Base-by-base conservation (phyloP, 2,329 filamentous ascomycete genomes). In the Akanthomyces dipterigenus region DNA sequence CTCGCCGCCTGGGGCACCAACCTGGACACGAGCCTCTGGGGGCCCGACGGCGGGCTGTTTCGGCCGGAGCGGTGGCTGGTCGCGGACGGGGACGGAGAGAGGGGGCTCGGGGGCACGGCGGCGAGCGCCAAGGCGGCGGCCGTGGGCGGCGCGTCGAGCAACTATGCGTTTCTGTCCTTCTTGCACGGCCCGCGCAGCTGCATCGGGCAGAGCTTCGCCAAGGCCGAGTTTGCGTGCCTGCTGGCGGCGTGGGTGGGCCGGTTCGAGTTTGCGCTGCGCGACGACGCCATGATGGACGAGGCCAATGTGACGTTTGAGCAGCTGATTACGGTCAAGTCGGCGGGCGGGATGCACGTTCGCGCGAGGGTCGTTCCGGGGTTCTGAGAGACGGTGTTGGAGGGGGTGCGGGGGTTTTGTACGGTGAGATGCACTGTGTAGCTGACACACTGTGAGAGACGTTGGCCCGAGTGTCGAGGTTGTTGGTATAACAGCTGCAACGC, bases 121-220 rank as follows among this genome's bases (percentile, higher is more conserved):
- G 82, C 75, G 3, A 73, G 76, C 0, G 79, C 76, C 0, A 74
- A 73, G 63, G 87, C 87, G 0, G 78, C 78, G 11, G 85, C 85
- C 59, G 84, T 82, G 7, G 90, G 90, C 1, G 88, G 88, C 5
- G 86, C 88, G 0, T 77, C 78, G 3, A 88, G 80, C 61, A 91
- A 91, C 69, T 92, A 88, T 69, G 80, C 83, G 1, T 87, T 89
- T 64, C 70, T 93, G 72, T 93, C 90, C 0, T 96, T 96, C 73
- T 71, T 96, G 55, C 90, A 96, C 69, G 92, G 92, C 0, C 90
- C 91, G 0, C 77, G 91, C 56, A 88, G 87, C 67, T 96, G 91
- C 69, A 96, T 96, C 65, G 91, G 91, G 0, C 83, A 87, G 69
- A 78, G 79, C 0, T 93, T 93, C 70, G 87, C 90, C 0, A 86